These are phyloP conservation scores for Paramarasmius palmivorus DNA, from an alignment of 1,284 basidiomycete genomes.

Conservation along the genomic window DNA sequence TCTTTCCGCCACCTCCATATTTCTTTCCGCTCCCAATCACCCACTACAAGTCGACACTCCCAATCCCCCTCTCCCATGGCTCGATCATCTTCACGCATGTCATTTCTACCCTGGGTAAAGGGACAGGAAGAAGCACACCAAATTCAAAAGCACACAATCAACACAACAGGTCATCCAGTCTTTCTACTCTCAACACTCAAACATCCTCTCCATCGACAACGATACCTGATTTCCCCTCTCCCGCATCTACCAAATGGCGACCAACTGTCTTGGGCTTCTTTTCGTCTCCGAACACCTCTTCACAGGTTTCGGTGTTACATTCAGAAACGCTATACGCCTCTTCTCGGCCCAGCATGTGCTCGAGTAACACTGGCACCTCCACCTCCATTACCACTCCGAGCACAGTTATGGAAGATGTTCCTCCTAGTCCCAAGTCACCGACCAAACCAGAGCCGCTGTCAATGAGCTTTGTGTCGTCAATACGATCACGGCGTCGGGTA, in stretches of 20 bases:
- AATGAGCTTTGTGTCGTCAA: slow-evolving; percentile 47
- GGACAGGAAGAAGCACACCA: slow-evolving; percentile 24
- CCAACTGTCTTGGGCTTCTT: slow-evolving; percentile 65
- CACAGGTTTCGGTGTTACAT: slow-evolving; percentile 34
- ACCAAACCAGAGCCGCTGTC: slow-evolving; percentile 37
- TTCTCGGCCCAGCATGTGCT: slow-evolving; percentile 69
- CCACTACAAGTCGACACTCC: slow-evolving; percentile 35
- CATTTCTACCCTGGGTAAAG: slow-evolving; percentile 42
- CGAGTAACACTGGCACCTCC: slow-evolving; percentile 35
- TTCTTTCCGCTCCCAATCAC: slow-evolving; percentile 41
- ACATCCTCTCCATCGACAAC: slow-evolving; percentile 15
- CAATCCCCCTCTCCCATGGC: slow-evolving; percentile 31
- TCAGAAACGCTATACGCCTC: slow-evolving; percentile 44
- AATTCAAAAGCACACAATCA: slow-evolving; percentile 17
- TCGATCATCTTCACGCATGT: slow-evolving; percentile 39
- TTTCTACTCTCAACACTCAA: slow-evolving; percentile 33
- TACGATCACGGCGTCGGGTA: slow-evolving; percentile 44
- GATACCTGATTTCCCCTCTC: slow-evolving; percentile 24
- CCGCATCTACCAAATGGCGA: slow-evolving; percentile 47
- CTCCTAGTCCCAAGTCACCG: slow-evolving; percentile 11
- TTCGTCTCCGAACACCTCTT: slow-evolving; percentile 36
- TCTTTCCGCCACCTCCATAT: slow-evolving; percentile 53
- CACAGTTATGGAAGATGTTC: slow-evolving; percentile 38
- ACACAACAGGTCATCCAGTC: slow-evolving; percentile 48
- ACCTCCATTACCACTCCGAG: slow-evolving; percentile 53